Evolutionary conservation across 2,329 filamentous ascomycete species (phyloP), one percentile per base, ranked within the genome.

Genomic region (Lecanoromycetidae sp.): DNA sequence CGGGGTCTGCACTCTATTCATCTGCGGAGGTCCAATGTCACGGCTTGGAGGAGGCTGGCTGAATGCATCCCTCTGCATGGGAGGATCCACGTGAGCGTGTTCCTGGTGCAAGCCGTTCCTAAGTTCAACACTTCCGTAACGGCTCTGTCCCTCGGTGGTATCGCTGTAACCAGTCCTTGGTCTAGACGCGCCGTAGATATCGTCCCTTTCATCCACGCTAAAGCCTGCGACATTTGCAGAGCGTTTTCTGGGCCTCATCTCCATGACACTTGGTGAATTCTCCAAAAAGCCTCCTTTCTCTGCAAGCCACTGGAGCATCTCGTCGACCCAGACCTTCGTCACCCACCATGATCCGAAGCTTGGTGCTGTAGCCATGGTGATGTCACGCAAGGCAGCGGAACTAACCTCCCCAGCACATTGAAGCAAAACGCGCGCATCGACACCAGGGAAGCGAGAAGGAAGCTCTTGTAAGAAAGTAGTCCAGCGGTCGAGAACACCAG

Each of bases 281-380:
- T 72, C 71, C 69, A 95, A 80, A 60, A 95, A 95, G 0, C 90
- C 90, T 42, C 88, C 90, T 57, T 88, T 81, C 58, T 93, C 87
- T 0, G 86, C 87, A 55, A 94, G 71, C 74, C 93, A 95, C 48
- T 83, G 75, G 41, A 87, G 79, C 85, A 94, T 93, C 66, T 96
- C 90, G 59, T 95, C 88, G 44, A 95, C 77, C 73, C 90, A 96
- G 49, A 90, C 88, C 62, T 95, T 94, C 3, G 87, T 87, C 49
- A 95, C 84, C 85, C 85, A 91, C 87, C 87, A 93, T 5, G 84
- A 81, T n/a, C 84, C 82, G 59, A 90, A 93, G 58, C 51, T 55
- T 12, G 50, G 25, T 35, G 50, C 84, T 54, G 84, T 80, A 33
- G 78, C 74, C 42, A 91, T 79, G 0, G 85, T 91, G 48, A 93